Base-by-base conservation (phyloP, 2,329 filamentous ascomycete genomes). In the Passalora sequoiae region DNA sequence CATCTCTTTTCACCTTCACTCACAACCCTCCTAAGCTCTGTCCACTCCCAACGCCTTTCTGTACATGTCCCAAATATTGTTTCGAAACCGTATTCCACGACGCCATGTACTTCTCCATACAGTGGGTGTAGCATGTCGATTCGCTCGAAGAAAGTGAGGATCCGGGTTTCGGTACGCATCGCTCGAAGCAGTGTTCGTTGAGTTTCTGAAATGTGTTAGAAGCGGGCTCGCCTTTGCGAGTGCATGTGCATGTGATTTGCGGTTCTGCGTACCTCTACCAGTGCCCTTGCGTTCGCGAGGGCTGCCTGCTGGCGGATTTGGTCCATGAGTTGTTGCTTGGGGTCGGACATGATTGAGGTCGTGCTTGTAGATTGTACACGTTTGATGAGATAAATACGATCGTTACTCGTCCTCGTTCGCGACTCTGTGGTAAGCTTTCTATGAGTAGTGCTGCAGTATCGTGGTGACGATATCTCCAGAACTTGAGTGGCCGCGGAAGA, bases 41-140 rank as follows among this genome's bases (percentile, higher is more conserved):
- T 19, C 46, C 46, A 8, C 41, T 39, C 9, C 47, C 54, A 13
- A 53, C 46, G 4, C 54, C 66, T 49, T 65, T 66, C 60, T 75
- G 71, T 63, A 75, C 67, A 56, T 71, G 59, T 20, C 61, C 63
- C 27, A 75, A 63, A 50, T 75, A 76, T 47, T 70, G 67, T 59
- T 69, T 65, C 49, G 65, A 69, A 19, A 75, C 72, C 13, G 67
- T 69, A 54, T 75, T 75, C 72, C 72, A 76, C 25, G 69, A 64
- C 25, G 63, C 60, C 72, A 76, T 75, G 63, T 76, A 76, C 58
- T 76, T 76, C 56, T 75, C 72, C 71, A 76, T 74, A 63, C 73
- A 76, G 31, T 62, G 51, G 15, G 68, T 70, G 57, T 73, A 71
- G 66, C 73, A 76, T 13, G 60, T 65, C 50, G 68, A 60, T 56